Conservation (phyloP, 495 filamentous ascomycete genomes). For the Daldinia childiae region DNA sequence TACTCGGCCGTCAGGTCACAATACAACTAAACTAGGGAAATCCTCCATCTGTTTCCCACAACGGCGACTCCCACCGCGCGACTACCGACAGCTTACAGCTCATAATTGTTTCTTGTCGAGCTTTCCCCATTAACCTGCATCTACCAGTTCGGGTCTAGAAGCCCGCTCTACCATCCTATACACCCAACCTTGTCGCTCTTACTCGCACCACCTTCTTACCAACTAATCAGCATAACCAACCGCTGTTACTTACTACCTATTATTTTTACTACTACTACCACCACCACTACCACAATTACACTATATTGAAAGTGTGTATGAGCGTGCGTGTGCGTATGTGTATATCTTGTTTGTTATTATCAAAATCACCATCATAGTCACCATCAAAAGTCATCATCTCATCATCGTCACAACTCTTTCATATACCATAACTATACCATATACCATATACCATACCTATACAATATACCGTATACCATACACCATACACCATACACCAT, state of each 20-base stretch:
- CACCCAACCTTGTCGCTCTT: conserved; percentile 27
- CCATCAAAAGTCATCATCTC: neutral
- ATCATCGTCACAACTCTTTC: neutral
- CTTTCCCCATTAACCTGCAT: conserved; percentile 40
- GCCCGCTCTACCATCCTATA: conserved; percentile 27
- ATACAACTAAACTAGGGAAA: conserved; percentile 14
- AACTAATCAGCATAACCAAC: too few species aligned
- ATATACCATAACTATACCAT: too few species aligned
- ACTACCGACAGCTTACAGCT: conserved; percentile 39
- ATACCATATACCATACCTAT: too few species aligned
- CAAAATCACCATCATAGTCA: neutral
- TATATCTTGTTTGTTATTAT: conserved; percentile 4
- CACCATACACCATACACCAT: too few species aligned
- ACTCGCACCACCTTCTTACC: conserved; percentile 37
- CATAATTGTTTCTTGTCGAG: conserved; percentile 27
- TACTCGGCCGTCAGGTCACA: conserved; percentile 13
- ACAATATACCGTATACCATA: too few species aligned
- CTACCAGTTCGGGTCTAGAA: conserved; percentile 40
- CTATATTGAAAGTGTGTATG: conserved; percentile 5
- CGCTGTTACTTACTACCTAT: too few species aligned
- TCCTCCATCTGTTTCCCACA: conserved; percentile 30
- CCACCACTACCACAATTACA: too few species aligned
- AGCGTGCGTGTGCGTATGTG: neutral
- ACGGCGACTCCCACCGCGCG: conserved; percentile 41
- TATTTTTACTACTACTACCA: too few species aligned